Evolutionary conservation across 768 basidiomycete genomes (phyloP), one percentile per base, ranked within the genome.

Genomic region (Hericium alpestre): DNA sequence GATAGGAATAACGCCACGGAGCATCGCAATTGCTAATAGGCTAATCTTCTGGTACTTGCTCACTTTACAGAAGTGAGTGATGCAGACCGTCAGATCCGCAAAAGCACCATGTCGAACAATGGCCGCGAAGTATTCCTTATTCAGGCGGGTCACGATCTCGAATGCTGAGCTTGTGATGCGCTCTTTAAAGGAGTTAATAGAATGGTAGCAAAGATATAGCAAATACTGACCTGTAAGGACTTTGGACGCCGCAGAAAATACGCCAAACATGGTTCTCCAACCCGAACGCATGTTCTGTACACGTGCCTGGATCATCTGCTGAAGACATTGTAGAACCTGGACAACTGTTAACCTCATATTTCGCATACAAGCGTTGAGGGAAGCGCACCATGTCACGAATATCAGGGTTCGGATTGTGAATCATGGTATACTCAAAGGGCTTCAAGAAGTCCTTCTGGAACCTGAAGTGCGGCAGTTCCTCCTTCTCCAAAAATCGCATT

Each of bases 21-120:
- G 81, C 93, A 98, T 97, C 15, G 88, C 93, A 59, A 98, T 98
- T 2, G 94, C 93, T 61, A 97, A 79, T 25, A 99, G 72, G 67
- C 90, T 92, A 74, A 98, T 95, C 69, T 97, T 97, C 72, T 99
- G 96, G 72, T 92, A 98, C 71, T 98, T 98, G 81, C 86, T 93
- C 65, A 95, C 93, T 80, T 98, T 98, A 78, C 91, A 95, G 73
- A 98, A 99, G 70, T 98, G 96, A 38, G 95, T 97, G 64, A 99
- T 87, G 74, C 96, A 99, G 40, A 94, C 92, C 7, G 89, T 94
- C 54, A 99, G 70, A 71, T 99, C 96, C 51, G 94, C 90, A 67
- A 98, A 98, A 4, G 94, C 84, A 13, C 96, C 96, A 67, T 96
- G 82, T 54, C 83, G 86, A 49, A 98, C 91, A 56, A 99, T 91